phyloP scores from a whole-genome alignment of 371 early-diverging fungal genomes.

The Mucor circinelloides region DNA sequence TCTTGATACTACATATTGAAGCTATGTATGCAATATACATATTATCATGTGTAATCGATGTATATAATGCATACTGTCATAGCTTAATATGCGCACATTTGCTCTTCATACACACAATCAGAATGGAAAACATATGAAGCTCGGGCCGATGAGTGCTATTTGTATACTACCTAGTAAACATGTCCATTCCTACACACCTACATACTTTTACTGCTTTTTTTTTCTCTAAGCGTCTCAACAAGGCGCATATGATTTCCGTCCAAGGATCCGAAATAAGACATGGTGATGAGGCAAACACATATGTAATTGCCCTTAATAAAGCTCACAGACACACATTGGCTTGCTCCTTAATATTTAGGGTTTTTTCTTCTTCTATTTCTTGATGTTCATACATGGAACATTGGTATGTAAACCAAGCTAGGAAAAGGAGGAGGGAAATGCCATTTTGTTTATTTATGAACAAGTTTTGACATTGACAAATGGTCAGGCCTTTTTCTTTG shows the following conservation, averaged over 20 bases:
- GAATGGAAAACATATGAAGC: too few relatives aligned
- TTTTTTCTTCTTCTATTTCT: background rate
- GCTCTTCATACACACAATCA: too few relatives aligned
- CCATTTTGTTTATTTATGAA: background rate
- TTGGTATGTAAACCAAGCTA: background rate
- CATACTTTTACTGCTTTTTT: too few relatives aligned
- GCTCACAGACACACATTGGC: background rate
- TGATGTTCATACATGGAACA: background rate
- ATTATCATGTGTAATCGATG: background rate
- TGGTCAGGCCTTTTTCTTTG: background rate
- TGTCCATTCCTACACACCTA: too few relatives aligned
- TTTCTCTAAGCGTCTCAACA: background rate
- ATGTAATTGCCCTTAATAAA: background rate
- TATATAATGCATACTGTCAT: too few relatives aligned
- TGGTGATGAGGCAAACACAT: background rate
- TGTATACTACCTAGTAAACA: too few relatives aligned
- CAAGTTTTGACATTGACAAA: background rate
- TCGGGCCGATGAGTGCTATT: too few relatives aligned
- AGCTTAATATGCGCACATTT: too few relatives aligned
- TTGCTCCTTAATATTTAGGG: background rate
- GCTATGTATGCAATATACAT: background rate
- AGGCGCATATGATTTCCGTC: background rate
- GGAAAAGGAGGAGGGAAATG: background rate
- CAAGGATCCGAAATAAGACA: background rate
- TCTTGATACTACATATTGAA: background rate